Percentiles rank a stretch among this genome's conserved stretches.
These are phyloP conservation scores for Chloropicon primus DNA, from an alignment of 139 green algal species.

Conservation along the genomic window DNA sequence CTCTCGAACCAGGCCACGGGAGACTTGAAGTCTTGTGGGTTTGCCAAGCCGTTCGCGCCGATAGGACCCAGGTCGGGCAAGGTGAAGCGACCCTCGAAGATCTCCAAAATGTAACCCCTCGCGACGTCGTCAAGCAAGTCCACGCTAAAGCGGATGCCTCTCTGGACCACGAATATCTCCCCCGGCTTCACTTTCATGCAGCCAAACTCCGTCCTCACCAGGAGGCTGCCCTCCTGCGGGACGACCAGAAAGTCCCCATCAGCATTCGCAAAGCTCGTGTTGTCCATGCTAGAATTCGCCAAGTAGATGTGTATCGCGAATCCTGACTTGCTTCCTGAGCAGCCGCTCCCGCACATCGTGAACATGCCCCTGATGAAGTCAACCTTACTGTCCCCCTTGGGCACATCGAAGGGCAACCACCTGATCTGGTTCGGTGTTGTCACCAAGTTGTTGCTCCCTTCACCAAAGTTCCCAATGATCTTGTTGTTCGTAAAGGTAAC, in stretches of 20 bases:
- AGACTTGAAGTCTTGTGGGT: slow-evolving; percentile 68
- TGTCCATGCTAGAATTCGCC: slow-evolving; percentile 42
- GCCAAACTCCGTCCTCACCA: slow-evolving; percentile 77
- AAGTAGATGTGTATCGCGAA: slow-evolving; percentile 86
- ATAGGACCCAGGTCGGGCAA: slow-evolving; percentile 87
- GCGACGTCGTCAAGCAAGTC: slow-evolving; percentile 31
- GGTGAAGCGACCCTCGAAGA: slow-evolving; percentile 72
- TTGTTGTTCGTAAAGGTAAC: slow-evolving; percentile 43
- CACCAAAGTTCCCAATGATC: slow-evolving; percentile 45
- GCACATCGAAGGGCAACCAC: slow-evolving; percentile 61
- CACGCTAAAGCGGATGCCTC: slow-evolving; percentile 73
- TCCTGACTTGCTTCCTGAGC: slow-evolving; percentile 52
- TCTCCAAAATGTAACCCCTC: slow-evolving; percentile 80
- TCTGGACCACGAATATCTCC: slow-evolving; percentile 66
- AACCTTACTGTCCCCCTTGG: slow-evolving; percentile 20
- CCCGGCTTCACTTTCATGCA: slow-evolving; percentile 49
- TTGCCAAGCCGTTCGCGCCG: slow-evolving; percentile 81
- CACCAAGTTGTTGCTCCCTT: slow-evolving; percentile 8
- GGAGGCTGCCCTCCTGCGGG: slow-evolving; percentile 61
- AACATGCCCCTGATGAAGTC: slow-evolving; percentile 74
- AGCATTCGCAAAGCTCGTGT: slow-evolving; percentile 68
- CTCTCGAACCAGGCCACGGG: slow-evolving; percentile 71
- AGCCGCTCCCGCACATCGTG: slow-evolving; percentile 73
- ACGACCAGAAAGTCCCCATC: slow-evolving; percentile 94
- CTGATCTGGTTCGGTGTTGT: slow-evolving; percentile 83